These are phyloP conservation scores for Kodamaea plutei DNA, from an alignment of 1,139 yeast genomes.

Conservation along the genomic window DNA sequence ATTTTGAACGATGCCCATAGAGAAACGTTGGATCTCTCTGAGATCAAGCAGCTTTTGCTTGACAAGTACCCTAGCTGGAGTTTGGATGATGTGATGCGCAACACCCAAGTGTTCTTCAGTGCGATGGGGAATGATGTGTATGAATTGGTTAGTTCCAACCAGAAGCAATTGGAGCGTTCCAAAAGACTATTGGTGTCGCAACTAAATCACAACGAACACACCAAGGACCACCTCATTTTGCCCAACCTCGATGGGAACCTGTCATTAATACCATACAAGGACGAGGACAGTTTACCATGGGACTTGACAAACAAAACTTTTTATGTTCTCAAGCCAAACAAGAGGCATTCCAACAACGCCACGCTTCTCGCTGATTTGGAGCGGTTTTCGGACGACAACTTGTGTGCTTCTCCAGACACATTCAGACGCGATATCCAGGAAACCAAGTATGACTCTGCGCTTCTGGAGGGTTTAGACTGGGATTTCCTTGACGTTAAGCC, in stretches of 20 bases:
- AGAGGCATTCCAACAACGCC: too few relatives aligned
- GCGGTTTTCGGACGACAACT: constrained; percentile 16
- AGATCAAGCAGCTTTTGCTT: constrained; percentile 21
- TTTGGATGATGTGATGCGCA: constrained; percentile 23
- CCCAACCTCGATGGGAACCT: constrained; percentile 12
- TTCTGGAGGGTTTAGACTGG: too few relatives aligned
- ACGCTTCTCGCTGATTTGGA: constrained; percentile 21
- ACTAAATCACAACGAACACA: constrained; percentile 32
- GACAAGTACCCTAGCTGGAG: constrained; percentile 26
- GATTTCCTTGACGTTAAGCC: too few relatives aligned
- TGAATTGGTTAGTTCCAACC: constrained; percentile 28
- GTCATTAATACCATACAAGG: constrained; percentile 25
- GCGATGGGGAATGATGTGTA: constrained; percentile 22
- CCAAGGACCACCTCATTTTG: constrained; percentile 17
- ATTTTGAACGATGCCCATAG: constrained; percentile 33
- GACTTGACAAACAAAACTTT: constrained; percentile 25
- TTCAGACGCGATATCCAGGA: too few relatives aligned
- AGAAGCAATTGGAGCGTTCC: constrained; percentile 27
- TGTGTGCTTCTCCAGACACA: too few relatives aligned
- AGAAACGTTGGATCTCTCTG: constrained; percentile 29
- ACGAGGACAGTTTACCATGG: constrained; percentile 36
- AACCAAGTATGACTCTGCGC: too few relatives aligned
- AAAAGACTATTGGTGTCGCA: constrained; percentile 39
- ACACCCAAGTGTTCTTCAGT: constrained; percentile 35
- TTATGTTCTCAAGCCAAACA: too few relatives aligned